Evolutionary conservation across 306 rosid species (phyloP).

Genomic region (Amphicarpaea edgeworthii): DNA sequence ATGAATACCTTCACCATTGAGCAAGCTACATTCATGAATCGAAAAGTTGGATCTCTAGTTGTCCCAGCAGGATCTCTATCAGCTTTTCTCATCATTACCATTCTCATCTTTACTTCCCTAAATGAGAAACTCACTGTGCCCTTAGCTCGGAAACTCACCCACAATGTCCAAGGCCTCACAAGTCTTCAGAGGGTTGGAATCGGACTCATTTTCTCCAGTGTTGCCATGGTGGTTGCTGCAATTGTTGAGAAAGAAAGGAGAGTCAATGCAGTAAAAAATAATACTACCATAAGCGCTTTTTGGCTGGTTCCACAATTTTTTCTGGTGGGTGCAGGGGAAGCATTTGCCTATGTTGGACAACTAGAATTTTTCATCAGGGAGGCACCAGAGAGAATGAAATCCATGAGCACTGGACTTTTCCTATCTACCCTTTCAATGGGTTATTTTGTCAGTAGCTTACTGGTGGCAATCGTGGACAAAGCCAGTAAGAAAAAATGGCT

Average conservation of each 20-base stretch:
- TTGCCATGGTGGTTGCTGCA: conserved; percentile 82
- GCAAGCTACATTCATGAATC: conserved; percentile 92
- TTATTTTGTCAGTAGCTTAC: conserved; percentile 79
- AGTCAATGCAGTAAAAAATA: conserved; percentile 38
- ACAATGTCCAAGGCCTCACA: conserved; percentile 77
- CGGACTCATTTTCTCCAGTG: conserved; percentile 71
- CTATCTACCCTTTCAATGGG: conserved; percentile 91
- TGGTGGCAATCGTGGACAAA: conserved; percentile 76
- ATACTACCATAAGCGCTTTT: conserved; percentile 69
- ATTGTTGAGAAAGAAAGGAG: conserved; percentile 71
- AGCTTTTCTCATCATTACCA: conserved; percentile 70
- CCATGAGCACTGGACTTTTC: conserved; percentile 94
- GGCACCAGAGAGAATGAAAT: conserved; percentile 96
- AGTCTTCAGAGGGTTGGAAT: conserved; percentile 95
- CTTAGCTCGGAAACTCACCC: conserved; percentile 75
- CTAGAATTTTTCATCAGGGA: conserved; percentile 95
- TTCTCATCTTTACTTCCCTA: conserved; percentile 83
- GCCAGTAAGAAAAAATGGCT: conserved; percentile 77
- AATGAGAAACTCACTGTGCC: conserved; percentile 84
- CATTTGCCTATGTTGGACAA: conserved; percentile 95
- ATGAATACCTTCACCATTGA: conserved; percentile 95
- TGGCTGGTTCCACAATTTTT: conserved; percentile 96
- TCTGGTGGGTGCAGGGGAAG: conserved; percentile 93
- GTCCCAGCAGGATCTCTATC: conserved; percentile 89
- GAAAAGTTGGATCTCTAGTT: conserved; percentile 60